A percentile compares a stretch with the other conserved stretches of the same genome.
These are phyloP conservation scores for Phlebiopsis flavidoalba DNA, from an alignment of 768 basidiomycete genomes.

Conservation along the genomic window DNA sequence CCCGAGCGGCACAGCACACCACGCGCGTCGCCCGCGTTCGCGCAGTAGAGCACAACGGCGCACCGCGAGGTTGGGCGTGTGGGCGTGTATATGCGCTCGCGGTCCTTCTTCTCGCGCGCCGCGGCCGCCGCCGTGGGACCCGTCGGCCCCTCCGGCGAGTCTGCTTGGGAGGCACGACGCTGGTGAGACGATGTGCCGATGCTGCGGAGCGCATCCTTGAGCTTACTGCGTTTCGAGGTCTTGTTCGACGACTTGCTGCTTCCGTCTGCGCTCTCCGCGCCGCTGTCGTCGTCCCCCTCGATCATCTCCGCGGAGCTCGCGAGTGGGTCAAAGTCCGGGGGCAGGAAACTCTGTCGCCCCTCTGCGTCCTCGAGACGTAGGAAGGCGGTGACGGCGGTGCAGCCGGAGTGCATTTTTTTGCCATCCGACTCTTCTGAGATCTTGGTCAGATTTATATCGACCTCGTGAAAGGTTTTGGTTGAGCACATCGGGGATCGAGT, in stretches of 20 bases:
- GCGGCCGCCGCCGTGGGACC: not conserved
- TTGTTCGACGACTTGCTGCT: constrained; percentile 5
- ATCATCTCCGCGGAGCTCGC: constrained; percentile 10
- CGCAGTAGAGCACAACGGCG: constrained; percentile 77
- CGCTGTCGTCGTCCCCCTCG: constrained; percentile 36
- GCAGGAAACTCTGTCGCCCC: constrained; percentile 66
- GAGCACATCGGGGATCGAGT: constrained; percentile 78
- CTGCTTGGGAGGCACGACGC: constrained; percentile 13
- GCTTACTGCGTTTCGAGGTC: constrained; percentile 16
- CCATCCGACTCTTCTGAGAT: constrained; percentile 86
- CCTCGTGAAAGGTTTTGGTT: constrained; percentile 93
- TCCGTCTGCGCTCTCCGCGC: constrained; percentile 26
- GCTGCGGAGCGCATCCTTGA: constrained; percentile 51
- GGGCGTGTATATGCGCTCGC: constrained; percentile 14
- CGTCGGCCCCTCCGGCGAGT: constrained; percentile 9
- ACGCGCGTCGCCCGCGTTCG: constrained; percentile 95
- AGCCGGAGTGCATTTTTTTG: constrained; percentile 89
- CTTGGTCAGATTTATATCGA: constrained; percentile 77
- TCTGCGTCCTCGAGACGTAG: constrained; percentile 83
- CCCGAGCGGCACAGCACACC: constrained; percentile 91
- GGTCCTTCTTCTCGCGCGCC: constrained; percentile 9
- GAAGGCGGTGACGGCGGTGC: constrained; percentile 95
- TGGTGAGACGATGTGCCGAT: constrained; percentile 24
- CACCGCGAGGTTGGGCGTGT: constrained; percentile 10
- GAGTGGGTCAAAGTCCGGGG: constrained; percentile 18